Conservation (phyloP, 768 basidiomycete species). For the Tylopilus cervinicoccineus region DNA sequence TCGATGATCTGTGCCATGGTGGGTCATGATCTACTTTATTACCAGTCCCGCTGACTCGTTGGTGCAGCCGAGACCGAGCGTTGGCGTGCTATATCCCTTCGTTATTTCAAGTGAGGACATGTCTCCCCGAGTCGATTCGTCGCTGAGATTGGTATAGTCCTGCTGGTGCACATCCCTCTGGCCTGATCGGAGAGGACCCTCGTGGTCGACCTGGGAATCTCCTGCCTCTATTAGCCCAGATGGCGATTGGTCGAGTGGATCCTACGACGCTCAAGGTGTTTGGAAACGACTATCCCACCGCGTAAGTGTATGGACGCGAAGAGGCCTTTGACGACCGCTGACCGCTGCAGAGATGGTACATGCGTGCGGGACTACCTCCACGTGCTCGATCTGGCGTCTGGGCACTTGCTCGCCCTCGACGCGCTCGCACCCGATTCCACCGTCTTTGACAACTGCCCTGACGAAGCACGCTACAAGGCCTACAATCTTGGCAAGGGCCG, state of each 20-base stretch:
- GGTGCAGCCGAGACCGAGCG: constrained; percentile 56
- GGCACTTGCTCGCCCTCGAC: constrained; percentile 88
- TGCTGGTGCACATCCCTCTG: constrained; percentile 97
- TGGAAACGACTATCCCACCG: constrained; percentile 95
- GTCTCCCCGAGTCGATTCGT: background rate
- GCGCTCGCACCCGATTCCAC: constrained; percentile 62
- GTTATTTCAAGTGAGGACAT: constrained; percentile 90
- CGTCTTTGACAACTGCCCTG: constrained; percentile 50
- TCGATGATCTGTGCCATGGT: constrained; percentile 85
- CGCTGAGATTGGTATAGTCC: constrained; percentile 50
- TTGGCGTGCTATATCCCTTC: constrained; percentile 82
- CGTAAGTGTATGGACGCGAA: constrained; percentile 44
- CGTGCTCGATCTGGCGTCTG: constrained; percentile 90
- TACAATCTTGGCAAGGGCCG: constrained; percentile 96
- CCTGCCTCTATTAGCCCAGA: constrained; percentile 88
- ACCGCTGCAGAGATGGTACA: constrained; percentile 73
- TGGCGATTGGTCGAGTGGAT: constrained; percentile 86
- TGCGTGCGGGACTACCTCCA: constrained; percentile 97
- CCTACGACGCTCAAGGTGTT: constrained; percentile 76
- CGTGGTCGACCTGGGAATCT: constrained; percentile 92
- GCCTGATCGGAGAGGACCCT: constrained; percentile 95
- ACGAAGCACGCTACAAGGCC: constrained; percentile 73
- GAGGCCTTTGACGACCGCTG: background rate
- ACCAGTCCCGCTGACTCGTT: constrained; percentile 3
- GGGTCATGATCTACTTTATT: constrained; percentile 22